These are phyloP conservation scores for Spirogloea muscicola DNA, from an alignment of 139 green algal species.

Conservation along the genomic window DNA sequence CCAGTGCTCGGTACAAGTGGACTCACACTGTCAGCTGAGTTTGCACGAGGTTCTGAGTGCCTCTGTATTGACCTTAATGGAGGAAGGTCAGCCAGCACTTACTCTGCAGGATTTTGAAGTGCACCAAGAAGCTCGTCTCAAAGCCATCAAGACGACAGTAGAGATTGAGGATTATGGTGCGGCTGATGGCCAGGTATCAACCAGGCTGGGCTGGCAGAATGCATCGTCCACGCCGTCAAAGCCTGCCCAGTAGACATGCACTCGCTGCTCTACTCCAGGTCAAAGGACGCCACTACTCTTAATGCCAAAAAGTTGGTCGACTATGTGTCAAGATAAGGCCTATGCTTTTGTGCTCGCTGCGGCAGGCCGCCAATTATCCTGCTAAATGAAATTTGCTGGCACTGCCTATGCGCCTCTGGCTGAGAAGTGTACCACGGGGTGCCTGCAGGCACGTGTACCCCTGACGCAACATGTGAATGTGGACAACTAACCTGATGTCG, in stretches of 20 bases:
- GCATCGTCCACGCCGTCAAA: conserved; percentile 19
- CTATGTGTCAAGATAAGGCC: neutral
- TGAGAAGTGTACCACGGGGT: too few relatives aligned
- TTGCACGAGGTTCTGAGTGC: neutral
- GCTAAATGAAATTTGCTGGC: neutral
- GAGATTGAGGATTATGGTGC: too few relatives aligned
- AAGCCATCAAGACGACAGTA: too few relatives aligned
- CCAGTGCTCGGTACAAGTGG: too few relatives aligned
- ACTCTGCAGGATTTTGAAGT: too few relatives aligned
- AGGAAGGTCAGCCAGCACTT: neutral
- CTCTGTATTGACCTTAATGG: neutral
- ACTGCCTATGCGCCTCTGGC: neutral
- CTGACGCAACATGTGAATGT: too few relatives aligned
- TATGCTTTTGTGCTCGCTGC: neutral
- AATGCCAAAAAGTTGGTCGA: neutral
- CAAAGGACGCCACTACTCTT: neutral
- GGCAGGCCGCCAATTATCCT: neutral
- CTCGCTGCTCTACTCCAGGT: conserved; percentile 38
- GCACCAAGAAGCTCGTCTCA: too few relatives aligned
- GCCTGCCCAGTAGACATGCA: conserved; percentile 26
- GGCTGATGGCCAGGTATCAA: conserved; percentile 36
- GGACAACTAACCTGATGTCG: too few relatives aligned
- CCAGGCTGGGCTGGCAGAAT: conserved; percentile 38
- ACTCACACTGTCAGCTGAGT: neutral
- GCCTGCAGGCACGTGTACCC: too few relatives aligned